Conservation (phyloP, 1,139 yeast species). For the Yamadazyma triangularis region DNA sequence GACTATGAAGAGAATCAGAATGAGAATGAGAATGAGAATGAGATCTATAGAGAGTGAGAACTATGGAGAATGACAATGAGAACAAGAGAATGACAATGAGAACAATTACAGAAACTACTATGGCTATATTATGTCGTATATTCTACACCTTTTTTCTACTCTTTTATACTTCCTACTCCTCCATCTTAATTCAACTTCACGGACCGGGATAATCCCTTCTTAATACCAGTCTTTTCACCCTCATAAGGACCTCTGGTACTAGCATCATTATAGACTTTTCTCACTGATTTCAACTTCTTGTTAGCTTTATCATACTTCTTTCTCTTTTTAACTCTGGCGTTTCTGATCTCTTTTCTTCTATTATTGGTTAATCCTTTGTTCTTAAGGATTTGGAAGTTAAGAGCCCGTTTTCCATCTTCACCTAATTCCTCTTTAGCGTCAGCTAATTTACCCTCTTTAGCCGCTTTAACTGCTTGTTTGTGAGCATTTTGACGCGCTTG, state of each 20-base stretch:
- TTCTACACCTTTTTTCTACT: no score
- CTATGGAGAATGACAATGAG: no score
- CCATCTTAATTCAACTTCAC: constrained; percentile 52
- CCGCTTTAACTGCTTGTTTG: constrained; percentile 68
- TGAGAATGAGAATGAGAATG: no score
- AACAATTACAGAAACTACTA: no score
- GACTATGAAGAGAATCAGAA: no score
- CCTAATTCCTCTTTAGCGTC: constrained; percentile 65
- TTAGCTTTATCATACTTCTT: constrained; percentile 93
- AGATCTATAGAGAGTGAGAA: neutral
- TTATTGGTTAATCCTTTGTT: constrained; percentile 94
- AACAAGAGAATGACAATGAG: no score
- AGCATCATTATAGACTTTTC: constrained; percentile 72
- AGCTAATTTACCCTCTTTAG: constrained; percentile 77
- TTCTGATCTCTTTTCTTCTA: constrained; percentile 89
- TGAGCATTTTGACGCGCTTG: constrained; percentile 62
- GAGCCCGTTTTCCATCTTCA: constrained; percentile 87
- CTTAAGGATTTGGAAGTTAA: constrained; percentile 88
- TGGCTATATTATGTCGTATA: no score
- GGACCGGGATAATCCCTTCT: constrained; percentile 83
- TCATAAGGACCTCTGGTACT: constrained; percentile 74
- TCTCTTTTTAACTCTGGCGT: constrained; percentile 97
- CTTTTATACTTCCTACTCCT: no score
- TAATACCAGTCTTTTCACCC: constrained; percentile 97
- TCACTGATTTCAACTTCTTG: constrained; percentile 86